phyloP scores from a whole-genome alignment of 371 early-diverging fungal species.

The Mucor racemosus region DNA sequence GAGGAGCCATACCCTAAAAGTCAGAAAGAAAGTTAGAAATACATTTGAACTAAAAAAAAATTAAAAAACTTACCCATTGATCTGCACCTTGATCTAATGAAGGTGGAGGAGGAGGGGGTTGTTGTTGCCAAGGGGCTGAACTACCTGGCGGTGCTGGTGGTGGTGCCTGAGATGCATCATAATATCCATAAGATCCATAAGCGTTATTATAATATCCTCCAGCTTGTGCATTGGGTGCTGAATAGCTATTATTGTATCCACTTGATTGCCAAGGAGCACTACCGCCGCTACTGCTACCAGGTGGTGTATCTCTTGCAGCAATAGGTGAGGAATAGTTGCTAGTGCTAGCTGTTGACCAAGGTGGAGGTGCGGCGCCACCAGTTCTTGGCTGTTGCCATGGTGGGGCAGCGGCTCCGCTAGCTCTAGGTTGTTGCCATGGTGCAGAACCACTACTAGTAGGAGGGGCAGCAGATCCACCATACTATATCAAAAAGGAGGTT shows the following conservation, averaged over 20 bases:
- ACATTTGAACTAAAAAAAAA: conserved; percentile 2
- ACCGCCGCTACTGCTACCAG: conserved; percentile 16
- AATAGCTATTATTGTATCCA: conserved; percentile 21
- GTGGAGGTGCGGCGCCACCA: conserved; percentile 26
- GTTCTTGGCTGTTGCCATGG: conserved; percentile 43
- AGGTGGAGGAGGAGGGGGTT: conserved; percentile 26
- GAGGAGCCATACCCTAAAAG: conserved; percentile 31
- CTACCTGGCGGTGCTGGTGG: conserved; percentile 32
- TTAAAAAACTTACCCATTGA: conserved; percentile 19
- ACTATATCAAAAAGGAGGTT: conserved; percentile 11
- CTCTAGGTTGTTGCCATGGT: conserved; percentile 59
- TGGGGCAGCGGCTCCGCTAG: conserved; percentile 29
- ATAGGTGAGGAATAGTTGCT: conserved; percentile 14
- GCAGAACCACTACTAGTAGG: conserved; percentile 25
- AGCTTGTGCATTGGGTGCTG: conserved; percentile 1
- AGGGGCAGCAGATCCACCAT: conserved; percentile 3
- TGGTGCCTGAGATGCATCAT: conserved; percentile 36
- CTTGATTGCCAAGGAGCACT: conserved; percentile 43
- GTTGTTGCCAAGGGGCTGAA: conserved; percentile 26
- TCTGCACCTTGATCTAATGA: conserved; percentile 5
- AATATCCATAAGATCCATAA: conserved; percentile 35
- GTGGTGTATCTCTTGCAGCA: conserved; percentile 9
- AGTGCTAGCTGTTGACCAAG: conserved; percentile 29
- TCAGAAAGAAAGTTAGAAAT: no score
- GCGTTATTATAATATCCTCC: conserved; percentile 33